phyloP scores from a whole-genome alignment of 2,329 filamentous ascomycete genomes.

The Intubia oerlemansii region DNA sequence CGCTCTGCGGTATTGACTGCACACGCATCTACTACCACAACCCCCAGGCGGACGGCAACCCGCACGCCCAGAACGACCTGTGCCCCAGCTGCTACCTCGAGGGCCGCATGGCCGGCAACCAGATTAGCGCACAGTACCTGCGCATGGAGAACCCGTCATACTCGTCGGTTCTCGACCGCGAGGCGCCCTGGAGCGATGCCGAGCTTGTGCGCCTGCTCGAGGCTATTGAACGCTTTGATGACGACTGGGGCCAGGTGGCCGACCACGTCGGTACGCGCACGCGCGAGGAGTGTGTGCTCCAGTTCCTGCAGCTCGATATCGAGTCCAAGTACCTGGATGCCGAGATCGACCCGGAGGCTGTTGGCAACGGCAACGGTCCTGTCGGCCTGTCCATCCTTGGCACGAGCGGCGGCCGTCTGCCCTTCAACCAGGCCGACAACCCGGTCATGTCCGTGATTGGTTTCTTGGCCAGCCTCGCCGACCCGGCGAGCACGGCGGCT shows the following conservation, averaged over 20 bases:
- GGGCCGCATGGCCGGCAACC: constrained; percentile 60
- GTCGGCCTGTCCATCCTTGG: constrained; percentile 45
- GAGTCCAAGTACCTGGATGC: constrained; percentile 92
- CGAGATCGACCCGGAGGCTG: constrained; percentile 29
- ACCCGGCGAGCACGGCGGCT: constrained; percentile 74
- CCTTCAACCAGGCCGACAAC: constrained; percentile 84
- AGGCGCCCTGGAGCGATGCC: constrained; percentile 77
- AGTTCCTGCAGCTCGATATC: constrained; percentile 90
- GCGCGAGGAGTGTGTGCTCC: constrained; percentile 86
- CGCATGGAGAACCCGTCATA: constrained; percentile 81
- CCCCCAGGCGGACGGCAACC: constrained; percentile 31
- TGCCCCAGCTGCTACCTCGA: constrained; percentile 84
- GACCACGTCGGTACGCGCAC: constrained; percentile 84
- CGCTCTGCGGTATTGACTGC: constrained; percentile 84
- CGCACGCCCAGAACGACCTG: constrained; percentile 61
- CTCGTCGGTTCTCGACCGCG: constrained; percentile 55
- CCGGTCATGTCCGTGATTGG: constrained; percentile 91
- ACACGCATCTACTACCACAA: constrained; percentile 40
- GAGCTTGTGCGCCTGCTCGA: constrained; percentile 81
- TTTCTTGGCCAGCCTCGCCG: constrained; percentile 78
- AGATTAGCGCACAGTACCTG: constrained; percentile 60
- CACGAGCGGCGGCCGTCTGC: constrained; percentile 56
- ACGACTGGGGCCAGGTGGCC: constrained; percentile 86
- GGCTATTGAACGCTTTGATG: constrained; percentile 78
- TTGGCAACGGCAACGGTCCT: constrained; percentile 21